A percentile compares a stretch with the other conserved stretches of the same genome.
These are phyloP conservation scores for Silene uniflora DNA, from an alignment of 148 eudicot species.

Conservation along the genomic window DNA sequence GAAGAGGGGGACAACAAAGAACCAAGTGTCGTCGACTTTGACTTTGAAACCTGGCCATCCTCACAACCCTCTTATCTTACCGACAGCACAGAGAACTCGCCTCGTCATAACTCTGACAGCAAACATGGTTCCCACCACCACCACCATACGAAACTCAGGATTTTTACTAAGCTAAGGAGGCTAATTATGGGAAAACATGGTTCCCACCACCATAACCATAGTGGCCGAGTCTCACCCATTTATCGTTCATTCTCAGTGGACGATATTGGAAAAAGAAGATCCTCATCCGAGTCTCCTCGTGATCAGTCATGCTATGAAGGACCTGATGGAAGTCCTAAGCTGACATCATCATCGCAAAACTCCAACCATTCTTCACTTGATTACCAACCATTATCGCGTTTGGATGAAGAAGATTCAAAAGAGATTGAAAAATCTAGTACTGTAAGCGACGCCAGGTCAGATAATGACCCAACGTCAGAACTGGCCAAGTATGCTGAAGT, in stretches of 20 bases:
- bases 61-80: slow-evolving; percentile 49
- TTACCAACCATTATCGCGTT: slow-evolving; percentile 29
- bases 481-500: slow-evolving; percentile 65
- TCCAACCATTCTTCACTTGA: slow-evolving; percentile 44
- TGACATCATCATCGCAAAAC: slow-evolving; percentile 34
- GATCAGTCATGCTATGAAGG: slow-evolving; percentile 18
- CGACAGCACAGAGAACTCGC: slow-evolving; percentile 47
- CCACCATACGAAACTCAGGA: slow-evolving; percentile 31
- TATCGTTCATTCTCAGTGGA: slow-evolving; percentile 30
- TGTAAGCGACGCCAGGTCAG: slow-evolving; percentile 22
- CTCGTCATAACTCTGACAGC: slow-evolving; percentile 27
- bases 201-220: slow-evolving; percentile 22
- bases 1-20: slow-evolving; percentile 45
- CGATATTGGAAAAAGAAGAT: slow-evolving; percentile 24
- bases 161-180: slow-evolving; percentile 55
- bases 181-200: slow-evolving; percentile 42
- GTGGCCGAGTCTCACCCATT: slow-evolving; percentile 30
- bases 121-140: slow-evolving; percentile 19
- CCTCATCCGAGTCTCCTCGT: slow-evolving; percentile 24
- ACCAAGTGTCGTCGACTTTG: slow-evolving; percentile 35
- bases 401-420: slow-evolving; percentile 26
- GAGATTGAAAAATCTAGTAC: slow-evolving; percentile 17
- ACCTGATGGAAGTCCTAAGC: slow-evolving; percentile 19
- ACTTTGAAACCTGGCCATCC: slow-evolving; percentile 59
- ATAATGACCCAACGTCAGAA: slow-evolving; percentile 35